These are phyloP conservation scores for Talaromyces amestolkiae DNA, from an alignment of 2,329 filamentous ascomycete species.

Conservation along the genomic window DNA sequence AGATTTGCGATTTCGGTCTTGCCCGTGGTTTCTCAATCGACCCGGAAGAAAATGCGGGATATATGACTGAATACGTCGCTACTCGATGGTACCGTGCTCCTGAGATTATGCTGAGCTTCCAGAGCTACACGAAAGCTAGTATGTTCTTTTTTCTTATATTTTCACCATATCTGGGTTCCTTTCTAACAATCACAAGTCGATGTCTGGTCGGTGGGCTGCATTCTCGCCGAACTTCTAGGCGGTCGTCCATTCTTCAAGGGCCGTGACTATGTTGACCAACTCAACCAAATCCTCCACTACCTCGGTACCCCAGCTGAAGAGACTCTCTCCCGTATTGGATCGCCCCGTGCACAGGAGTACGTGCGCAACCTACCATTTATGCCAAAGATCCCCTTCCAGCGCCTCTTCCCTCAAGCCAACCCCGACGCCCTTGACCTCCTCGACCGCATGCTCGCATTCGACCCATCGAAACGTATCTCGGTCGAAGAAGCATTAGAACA, in stretches of 20 bases:
- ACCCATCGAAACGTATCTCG: slow-evolving; percentile 86
- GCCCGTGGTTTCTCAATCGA: slow-evolving; percentile 96
- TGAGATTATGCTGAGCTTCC: slow-evolving; percentile 99
- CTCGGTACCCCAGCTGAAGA: slow-evolving; percentile 95
- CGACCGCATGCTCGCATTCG: slow-evolving; percentile 96
- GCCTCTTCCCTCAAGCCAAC: slow-evolving; percentile 90
- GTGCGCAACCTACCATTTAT: slow-evolving; percentile 94
- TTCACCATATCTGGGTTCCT: slow-evolving; percentile 16
- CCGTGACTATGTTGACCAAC: slow-evolving; percentile 96
- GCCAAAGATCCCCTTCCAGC: slow-evolving; percentile 86
- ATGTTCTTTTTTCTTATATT: slow-evolving; percentile 47
- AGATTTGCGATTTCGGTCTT: slow-evolving; percentile 97
- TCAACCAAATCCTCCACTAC: slow-evolving; percentile 98
- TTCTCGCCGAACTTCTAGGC: slow-evolving; percentile 90
- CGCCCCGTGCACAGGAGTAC: slow-evolving; percentile 94
- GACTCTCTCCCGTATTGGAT: slow-evolving; percentile 89
- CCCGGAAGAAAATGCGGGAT: slow-evolving; percentile 95
- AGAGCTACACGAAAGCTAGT: slow-evolving; percentile 99
- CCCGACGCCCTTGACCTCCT: slow-evolving; percentile 92
- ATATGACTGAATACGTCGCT: slow-evolving; percentile 99
- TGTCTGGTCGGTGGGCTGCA: slow-evolving; percentile 98
- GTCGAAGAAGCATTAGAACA: slow-evolving; percentile 96
- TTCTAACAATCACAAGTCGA: slow-evolving; percentile 64
- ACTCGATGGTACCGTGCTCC: slow-evolving; percentile 98
- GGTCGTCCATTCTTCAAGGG: slow-evolving; percentile 99